Evolutionary conservation across 1,284 basidiomycete genomes (phyloP), one percentile per base, ranked within the genome.

Genomic region (Polyporus tsugae): DNA sequence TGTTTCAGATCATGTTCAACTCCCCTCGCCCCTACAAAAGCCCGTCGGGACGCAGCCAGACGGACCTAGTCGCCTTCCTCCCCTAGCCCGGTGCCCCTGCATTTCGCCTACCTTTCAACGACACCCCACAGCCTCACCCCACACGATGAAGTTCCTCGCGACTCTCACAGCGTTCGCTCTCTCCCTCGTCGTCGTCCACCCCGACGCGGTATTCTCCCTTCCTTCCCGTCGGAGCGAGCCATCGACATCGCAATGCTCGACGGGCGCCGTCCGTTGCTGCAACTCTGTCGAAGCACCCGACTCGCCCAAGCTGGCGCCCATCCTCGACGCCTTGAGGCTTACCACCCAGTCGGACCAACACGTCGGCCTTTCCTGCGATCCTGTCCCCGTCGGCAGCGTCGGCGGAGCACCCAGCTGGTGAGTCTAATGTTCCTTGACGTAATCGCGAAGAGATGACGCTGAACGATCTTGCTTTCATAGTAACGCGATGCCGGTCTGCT

Each of bases 281-380:
- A 64, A 75, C 63, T 49, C 60, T 10, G 63, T 73, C 29, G 71
- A 75, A 63, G 57, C 63, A 13, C 67, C 75, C 6, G 39, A 41
- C 39, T 66, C 70, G 2, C 39, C 62, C 19, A 25, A 49, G 35
- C 57, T 69, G 19, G 10, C 49, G 17, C 35, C 36, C 57, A 38
- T 77, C 38, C 65, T 79, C 15, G 65, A 63, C 1, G 62, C 72
- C 1, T 65, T 79, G 29, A 72, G 71, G 29, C 69, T 74, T n/a
- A 59, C 75, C 38, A 29, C 64, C 5, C 66, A 74, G 59, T 46
- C 69, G 17, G 67, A 66, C n/a, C 70, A 68, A 25, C 65, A 70
- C 46, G 71, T 79, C 59, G 78, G 78, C 38, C 52, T 78, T 10
- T 67, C 70, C 13, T 79, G 78, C 72, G 69, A 72, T 25, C 76